A percentile compares a stretch with the other conserved stretches of the same genome.
Evolutionary conservation across 139 green algal genomes (phyloP).

Genomic region (Chlorella sorokiniana): DNA sequence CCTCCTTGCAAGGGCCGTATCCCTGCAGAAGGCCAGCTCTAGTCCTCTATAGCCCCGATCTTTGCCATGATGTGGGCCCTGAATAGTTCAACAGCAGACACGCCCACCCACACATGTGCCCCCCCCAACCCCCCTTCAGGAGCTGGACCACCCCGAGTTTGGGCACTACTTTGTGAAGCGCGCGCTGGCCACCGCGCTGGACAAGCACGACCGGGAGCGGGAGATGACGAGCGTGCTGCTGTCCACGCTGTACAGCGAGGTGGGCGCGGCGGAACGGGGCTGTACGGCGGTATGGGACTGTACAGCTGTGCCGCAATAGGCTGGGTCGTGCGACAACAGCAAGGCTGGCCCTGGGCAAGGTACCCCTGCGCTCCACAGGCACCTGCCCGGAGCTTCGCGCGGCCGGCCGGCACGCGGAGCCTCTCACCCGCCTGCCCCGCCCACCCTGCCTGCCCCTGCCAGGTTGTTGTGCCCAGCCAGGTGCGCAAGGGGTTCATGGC

Average conservation of each 20-base stretch:
- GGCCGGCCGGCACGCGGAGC: no score
- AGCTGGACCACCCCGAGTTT: slow-evolving; percentile 64
- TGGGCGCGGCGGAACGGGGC: not conserved
- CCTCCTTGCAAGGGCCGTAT: no score
- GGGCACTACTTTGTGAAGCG: slow-evolving; percentile 94
- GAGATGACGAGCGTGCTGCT: slow-evolving; percentile 90
- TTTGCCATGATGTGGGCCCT: no score
- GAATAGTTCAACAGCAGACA: no score
- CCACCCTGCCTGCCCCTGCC: not conserved
- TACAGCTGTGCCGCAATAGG: no score
- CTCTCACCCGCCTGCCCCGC: no score
- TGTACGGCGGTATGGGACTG: not conserved
- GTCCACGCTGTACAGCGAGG: slow-evolving; percentile 83
- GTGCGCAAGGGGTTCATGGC: slow-evolving; percentile 68
- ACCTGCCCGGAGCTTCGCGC: no score
- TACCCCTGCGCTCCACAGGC: no score
- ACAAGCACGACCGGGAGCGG: slow-evolving; percentile 89
- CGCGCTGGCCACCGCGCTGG: slow-evolving; percentile 73
- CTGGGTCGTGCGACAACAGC: no score
- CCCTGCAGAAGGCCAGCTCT: no score
- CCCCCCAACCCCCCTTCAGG: slow-evolving; percentile 15
- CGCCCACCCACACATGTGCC: not conserved
- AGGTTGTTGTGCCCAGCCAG: slow-evolving; percentile 24
- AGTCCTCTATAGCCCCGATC: no score
- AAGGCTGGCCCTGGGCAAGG: no score